Conservation (phyloP, 1,284 basidiomycete genomes). For the Moesziomyces parantarcticus region DNA sequence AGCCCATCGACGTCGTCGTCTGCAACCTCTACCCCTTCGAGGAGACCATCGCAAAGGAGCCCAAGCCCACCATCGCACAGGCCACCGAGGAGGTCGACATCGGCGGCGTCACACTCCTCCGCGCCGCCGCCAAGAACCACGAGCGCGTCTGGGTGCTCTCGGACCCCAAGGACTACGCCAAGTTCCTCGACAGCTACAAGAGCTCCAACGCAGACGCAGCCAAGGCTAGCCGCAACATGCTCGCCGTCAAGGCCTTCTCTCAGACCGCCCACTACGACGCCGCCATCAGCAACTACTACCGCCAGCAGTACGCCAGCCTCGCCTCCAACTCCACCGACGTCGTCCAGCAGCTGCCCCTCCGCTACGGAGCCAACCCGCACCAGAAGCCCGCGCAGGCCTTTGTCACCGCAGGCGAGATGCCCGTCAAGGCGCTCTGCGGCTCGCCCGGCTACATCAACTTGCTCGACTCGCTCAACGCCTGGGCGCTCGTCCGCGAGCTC, state of each 20-base stretch:
- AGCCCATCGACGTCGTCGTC: slow-evolving; percentile 70
- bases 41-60: slow-evolving; percentile 80
- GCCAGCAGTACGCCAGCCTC: slow-evolving; percentile 88
- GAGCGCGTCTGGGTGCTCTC: slow-evolving; percentile 79
- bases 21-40: slow-evolving; percentile 99
- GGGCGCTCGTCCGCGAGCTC: slow-evolving; percentile 93
- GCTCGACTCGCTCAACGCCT: slow-evolving; percentile 97
- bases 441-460: slow-evolving; percentile 99
- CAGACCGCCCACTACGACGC: slow-evolving; percentile 94
- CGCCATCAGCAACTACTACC: slow-evolving; percentile 95
- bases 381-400: slow-evolving; percentile 98
- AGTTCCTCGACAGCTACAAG: slow-evolving; percentile 79
- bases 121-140: slow-evolving; percentile 99
- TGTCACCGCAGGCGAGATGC: slow-evolving; percentile 86
- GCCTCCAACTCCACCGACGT: slow-evolving; percentile 68
- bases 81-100: slow-evolving; percentile 99
- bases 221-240: slow-evolving; percentile 79
- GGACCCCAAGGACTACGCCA: slow-evolving; percentile 90
- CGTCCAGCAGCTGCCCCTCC: slow-evolving; percentile 77
- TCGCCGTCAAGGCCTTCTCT: slow-evolving; percentile 97
- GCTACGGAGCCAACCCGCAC: slow-evolving; percentile 98
- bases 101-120: slow-evolving; percentile 95
- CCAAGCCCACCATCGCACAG: slow-evolving; percentile 87
- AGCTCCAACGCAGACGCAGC: slow-evolving; percentile 69
- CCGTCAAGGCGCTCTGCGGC: slow-evolving; percentile 92